phyloP scores from a whole-genome alignment of 345 rosid species.

The Eucalyptus tenuipes region DNA sequence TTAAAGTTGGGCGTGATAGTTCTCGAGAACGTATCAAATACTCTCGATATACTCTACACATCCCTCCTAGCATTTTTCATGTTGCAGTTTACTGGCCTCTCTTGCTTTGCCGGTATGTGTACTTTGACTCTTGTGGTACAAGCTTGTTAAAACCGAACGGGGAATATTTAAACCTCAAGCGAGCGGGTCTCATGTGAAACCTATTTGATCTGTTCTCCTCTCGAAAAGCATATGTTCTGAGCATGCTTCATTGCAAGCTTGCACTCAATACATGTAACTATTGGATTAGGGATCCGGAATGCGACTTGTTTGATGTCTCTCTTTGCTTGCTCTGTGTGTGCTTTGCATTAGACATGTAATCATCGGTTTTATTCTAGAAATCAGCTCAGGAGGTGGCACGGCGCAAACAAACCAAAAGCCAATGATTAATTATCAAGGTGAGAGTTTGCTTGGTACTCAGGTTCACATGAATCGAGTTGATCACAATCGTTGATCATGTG shows the following conservation, averaged over 20 bases:
- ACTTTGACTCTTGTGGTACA: background rate
- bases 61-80: background rate
- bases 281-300: background rate
- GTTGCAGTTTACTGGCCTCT: background rate
- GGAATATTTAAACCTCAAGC: background rate
- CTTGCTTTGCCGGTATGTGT: background rate
- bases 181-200: rapidly evolving
- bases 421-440: rapidly evolving
- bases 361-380: background rate
- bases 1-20: background rate
- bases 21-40: background rate
- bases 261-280: background rate
- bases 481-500: background rate
- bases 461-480: rapidly evolving
- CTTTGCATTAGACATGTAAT: background rate
- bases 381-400: background rate
- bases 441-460: rapidly evolving
- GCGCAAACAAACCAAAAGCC: background rate
- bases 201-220: background rate
- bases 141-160: background rate
- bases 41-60: too few relatives aligned
- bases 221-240: rapidly evolving
- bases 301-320: background rate
- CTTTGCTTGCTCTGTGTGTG: background rate
- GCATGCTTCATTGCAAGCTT: background rate